Evolutionary conservation across 2,329 filamentous ascomycete genomes (phyloP), one percentile per base, ranked within the genome.

Genomic region (Sarocladiaceae sp.): DNA sequence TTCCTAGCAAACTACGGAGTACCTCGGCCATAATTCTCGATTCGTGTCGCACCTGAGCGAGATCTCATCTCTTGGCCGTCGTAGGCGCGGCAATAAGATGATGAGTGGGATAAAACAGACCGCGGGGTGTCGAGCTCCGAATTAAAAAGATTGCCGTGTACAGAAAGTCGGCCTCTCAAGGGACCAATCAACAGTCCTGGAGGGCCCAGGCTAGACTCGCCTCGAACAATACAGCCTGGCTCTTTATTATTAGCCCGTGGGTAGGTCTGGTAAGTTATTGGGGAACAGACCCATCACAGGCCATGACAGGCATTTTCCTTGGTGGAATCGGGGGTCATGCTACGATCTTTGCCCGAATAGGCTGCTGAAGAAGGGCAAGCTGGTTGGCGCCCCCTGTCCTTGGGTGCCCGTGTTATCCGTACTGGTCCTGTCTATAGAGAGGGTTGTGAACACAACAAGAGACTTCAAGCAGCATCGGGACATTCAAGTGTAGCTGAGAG

Each of bases 61-160:
- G 31, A 9, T n/a, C 31, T 33, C 31, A 33, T 33, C 6, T 33
- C 31, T 33, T 33, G 11, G n/a, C 16, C 16, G 31, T 33, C 31
- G 31, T 33, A 33, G n/a, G 31, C 31, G 31, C 31, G 31, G 31
- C 31, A 33, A 33, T 33, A 15, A 15, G 31, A 33, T 33, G 31
- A 33, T 33, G 31, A 15, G 31, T n/a, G 12, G 31, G 6, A 15
- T 9, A 6, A 33, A 33, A 6, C 31, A 33, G 31, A 33, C 6
- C 31, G 31, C 31, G 31, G 31, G 31, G 31, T 33, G 11, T 15
- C 31, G 11, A 33, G 31, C 31, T 33, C 31, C 31, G 31, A 33
- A 33, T n/a, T n/a, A 15, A 15, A 33, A 9, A 33, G 31, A 15
- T 33, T 33, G 31, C n/a, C 31, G 16, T 33, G 12, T 33, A 10